Percentiles rank a stretch among this genome's conserved stretches.
phyloP scores from a whole-genome alignment of 257 asterid species.

The Lithospermum erythrorhizon region DNA sequence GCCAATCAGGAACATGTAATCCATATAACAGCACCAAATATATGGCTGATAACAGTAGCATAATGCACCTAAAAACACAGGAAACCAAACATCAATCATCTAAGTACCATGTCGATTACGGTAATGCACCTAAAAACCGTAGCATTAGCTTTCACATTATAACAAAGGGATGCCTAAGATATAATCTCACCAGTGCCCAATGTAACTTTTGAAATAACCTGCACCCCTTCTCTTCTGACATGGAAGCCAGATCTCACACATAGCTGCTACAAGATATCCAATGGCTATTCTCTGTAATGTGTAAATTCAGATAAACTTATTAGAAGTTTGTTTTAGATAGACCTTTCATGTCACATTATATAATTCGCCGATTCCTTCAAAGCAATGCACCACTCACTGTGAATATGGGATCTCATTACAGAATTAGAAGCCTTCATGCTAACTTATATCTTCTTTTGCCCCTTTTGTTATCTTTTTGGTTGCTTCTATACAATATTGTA shows the following conservation, averaged over 20 bases:
- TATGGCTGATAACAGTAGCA: conserved; percentile 31
- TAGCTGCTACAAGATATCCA: conserved; percentile 62
- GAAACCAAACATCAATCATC: conserved; percentile 1
- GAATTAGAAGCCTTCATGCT: not conserved
- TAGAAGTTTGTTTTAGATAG: not conserved
- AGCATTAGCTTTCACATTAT: not conserved
- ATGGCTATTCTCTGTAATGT: conserved; percentile 67
- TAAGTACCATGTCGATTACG: too few relatives aligned
- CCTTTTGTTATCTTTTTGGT: too few relatives aligned
- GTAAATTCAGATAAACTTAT: not conserved
- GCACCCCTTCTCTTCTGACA: conserved; percentile 34
- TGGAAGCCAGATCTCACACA: conserved; percentile 85
- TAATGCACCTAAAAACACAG: conserved; percentile 36
- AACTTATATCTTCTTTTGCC: too few relatives aligned
- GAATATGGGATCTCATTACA: not conserved
- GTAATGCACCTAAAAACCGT: too few relatives aligned
- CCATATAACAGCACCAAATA: conserved; percentile 57
- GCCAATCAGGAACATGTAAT: conserved; percentile 71
- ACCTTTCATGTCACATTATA: not conserved
- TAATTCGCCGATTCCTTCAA: not conserved
- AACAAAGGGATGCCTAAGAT: not conserved
- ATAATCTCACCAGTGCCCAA: conserved; percentile 61
- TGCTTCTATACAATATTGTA: too few relatives aligned
- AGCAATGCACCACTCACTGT: not conserved
- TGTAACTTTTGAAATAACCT: conserved; percentile 22